Evolutionary conservation across 1,284 basidiomycete genomes (phyloP), one percentile per base, ranked within the genome.

Genomic region (Marasmius fiardii): DNA sequence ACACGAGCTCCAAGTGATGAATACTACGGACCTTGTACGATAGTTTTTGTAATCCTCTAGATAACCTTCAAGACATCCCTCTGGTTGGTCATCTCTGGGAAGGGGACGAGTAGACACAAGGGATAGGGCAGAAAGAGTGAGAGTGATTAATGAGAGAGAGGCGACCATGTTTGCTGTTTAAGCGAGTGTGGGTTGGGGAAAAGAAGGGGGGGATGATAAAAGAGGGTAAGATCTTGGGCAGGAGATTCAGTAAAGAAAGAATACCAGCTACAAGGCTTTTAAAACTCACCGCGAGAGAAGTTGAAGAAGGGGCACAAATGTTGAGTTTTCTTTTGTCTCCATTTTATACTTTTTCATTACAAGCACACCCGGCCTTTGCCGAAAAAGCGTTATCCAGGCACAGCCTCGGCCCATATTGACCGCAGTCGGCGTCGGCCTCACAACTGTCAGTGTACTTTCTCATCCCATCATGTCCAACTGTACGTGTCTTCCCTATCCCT

Each of bases 1-100:
- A 8, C 11, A 21, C 7, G 11, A 24, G 10, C 20, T 8, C 20
- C 5, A 11, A 23, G 20, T n/a, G 20, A 23, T 20, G 43, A 23
- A 20, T 23, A 44, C 47, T 31, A n/a, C n/a, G n/a, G 18, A 49
- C 54, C 90, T 81, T 43, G 69, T 65, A 73, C 90, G 86, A 73
- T 92, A 92, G 39, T 59, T 64, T 45, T 71, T 63, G 71, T 92
- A 92, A 37, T 76, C 70, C 82, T 82, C 81, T 3, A 83, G 74
- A 55, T 68, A 66, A 51, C 62, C 63, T 6, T 65, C 68, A 16
- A 67, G 65, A 75, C 80, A 86, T 43, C 74, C 75, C 24, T 69
- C 62, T 16, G 78, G 80, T 43, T 73, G 58, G 20, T 68, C 63
- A 7, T 66, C 64, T 59, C 82, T 77, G 56, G 80, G 82, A 60